Percentiles rank a stretch among this genome's conserved stretches.
Conservation (phyloP, 345 rosid species). For the Arabis hirsuta region DNA sequence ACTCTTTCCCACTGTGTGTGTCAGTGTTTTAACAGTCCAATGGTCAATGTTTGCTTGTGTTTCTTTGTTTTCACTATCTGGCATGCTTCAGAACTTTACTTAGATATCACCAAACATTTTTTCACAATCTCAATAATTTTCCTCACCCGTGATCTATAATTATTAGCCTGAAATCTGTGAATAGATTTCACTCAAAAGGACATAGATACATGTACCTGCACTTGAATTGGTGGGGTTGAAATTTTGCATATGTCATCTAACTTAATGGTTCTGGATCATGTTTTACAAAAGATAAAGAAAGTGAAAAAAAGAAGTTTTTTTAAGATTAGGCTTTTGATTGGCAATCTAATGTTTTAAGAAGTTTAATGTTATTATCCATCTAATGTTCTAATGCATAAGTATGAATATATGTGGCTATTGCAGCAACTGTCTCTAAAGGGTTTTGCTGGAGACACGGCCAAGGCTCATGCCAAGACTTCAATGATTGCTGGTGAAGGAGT, state of each 20-base stretch:
- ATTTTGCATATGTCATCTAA: background rate
- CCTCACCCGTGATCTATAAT: conserved; percentile 60
- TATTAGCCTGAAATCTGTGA: conserved; percentile 33
- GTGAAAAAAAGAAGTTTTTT: background rate
- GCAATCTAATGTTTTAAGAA: background rate
- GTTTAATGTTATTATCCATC: background rate
- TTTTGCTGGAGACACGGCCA: conserved; percentile 99
- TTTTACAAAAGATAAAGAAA: background rate
- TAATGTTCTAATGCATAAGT: conserved; percentile 25
- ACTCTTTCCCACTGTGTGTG: conserved; percentile 34
- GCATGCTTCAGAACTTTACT: conserved; percentile 37
- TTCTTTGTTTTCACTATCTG: conserved; percentile 38
- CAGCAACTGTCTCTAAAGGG: conserved; percentile 99
- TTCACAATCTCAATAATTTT: conserved; percentile 51
- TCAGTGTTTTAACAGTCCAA: conserved; percentile 40
- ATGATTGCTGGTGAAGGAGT: conserved; percentile 99
- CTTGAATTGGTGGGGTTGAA: conserved; percentile 1
- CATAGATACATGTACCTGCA: conserved; percentile 20
- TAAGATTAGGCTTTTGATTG: background rate
- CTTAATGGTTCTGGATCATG: conserved; percentile 15
- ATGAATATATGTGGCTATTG: conserved; percentile 34
- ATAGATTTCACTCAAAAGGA: conserved; percentile 25
- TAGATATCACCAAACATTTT: conserved; percentile 41
- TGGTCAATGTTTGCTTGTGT: conserved; percentile 35
- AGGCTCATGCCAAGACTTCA: conserved; percentile 99